Evolutionary conservation across 192 early-diverging fungal genomes (phyloP).

Genomic region (Chytriomyces sp.): DNA sequence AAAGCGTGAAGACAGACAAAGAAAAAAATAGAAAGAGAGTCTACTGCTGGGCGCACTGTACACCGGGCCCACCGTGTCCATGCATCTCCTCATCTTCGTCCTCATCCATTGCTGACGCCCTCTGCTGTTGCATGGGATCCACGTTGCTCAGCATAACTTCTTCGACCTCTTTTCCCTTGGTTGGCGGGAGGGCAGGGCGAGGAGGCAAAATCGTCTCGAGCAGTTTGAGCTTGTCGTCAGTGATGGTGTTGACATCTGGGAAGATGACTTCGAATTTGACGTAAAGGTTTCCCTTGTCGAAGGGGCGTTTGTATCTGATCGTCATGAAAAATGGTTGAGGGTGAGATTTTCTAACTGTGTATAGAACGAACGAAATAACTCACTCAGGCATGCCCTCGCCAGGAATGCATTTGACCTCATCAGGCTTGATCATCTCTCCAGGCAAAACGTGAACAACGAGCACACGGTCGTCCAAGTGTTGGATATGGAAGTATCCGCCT

Average conservation of each 20-base stretch:
- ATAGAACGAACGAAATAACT: conserved; percentile 59
- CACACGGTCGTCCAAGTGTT: conserved; percentile 91
- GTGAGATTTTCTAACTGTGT: neutral
- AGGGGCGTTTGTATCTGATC: conserved; percentile 57
- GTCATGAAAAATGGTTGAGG: neutral
- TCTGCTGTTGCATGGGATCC: conserved; percentile 71
- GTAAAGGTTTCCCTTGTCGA: conserved; percentile 89
- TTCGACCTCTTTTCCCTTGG: conserved; percentile 69
- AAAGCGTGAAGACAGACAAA: conserved; percentile 4
- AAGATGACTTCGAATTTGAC: conserved; percentile 93
- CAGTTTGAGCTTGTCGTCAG: conserved; percentile 66
- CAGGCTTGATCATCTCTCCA: conserved; percentile 94
- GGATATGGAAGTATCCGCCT: conserved; percentile 89
- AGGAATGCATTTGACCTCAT: conserved; percentile 81
- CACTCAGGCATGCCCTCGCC: conserved; percentile 96
- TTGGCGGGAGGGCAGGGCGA: conserved; percentile 55
- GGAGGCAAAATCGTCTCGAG: conserved; percentile 85
- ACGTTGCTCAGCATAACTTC: conserved; percentile 81
- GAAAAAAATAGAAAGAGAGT: neutral
- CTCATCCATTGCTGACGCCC: conserved; percentile 54
- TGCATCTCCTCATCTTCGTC: conserved; percentile 64
- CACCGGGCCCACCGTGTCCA: conserved; percentile 61
- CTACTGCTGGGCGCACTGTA: conserved; percentile 94
- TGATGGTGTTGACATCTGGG: conserved; percentile 83
- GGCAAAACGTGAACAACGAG: conserved; percentile 88